Evolutionary conservation across 768 basidiomycete species (phyloP).

Genomic region (Tricholoma terreum): DNA sequence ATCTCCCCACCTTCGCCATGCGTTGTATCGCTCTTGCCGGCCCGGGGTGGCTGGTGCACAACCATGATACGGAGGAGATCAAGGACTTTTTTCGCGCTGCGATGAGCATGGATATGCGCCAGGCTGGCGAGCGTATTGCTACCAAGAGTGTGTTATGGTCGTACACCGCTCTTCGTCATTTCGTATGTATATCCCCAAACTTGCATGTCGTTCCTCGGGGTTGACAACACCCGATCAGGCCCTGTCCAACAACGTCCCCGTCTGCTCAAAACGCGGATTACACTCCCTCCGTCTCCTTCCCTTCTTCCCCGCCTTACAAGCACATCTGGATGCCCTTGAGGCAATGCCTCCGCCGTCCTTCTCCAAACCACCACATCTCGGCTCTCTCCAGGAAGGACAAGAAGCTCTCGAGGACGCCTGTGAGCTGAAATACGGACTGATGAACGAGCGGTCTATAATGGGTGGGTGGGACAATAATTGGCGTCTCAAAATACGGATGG

Average conservation of each 20-base stretch:
- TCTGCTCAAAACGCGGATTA: slow-evolving; percentile 62
- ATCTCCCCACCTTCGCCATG: slow-evolving; percentile 67
- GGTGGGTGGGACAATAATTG: slow-evolving; percentile 53
- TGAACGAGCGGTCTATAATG: slow-evolving; percentile 30
- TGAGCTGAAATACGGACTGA: slow-evolving; percentile 47
- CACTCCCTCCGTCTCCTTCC: slow-evolving; percentile 67
- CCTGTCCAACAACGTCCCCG: slow-evolving; percentile 63
- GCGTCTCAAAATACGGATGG: slow-evolving; percentile 55
- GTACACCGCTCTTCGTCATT: slow-evolving; percentile 73
- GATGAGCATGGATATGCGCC: slow-evolving; percentile 74
- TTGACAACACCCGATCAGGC: slow-evolving; percentile 42
- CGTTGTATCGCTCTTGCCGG: slow-evolving; percentile 59
- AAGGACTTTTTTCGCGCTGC: slow-evolving; percentile 71
- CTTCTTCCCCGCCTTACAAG: slow-evolving; percentile 53
- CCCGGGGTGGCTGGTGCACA: slow-evolving; percentile 66
- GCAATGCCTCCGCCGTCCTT: slow-evolving; percentile 54
- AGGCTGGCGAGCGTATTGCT: slow-evolving; percentile 74
- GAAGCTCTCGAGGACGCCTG: slow-evolving; percentile 66
- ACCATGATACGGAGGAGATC: slow-evolving; percentile 65
- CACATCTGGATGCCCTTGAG: slow-evolving; percentile 61
- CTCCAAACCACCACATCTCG: slow-evolving; percentile 64
- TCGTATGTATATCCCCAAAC: slow-evolving; percentile 47
- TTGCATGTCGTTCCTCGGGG: slow-evolving; percentile 12
- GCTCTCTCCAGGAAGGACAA: slow-evolving; percentile 54
- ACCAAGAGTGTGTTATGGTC: slow-evolving; percentile 81